Base-by-base conservation (phyloP, 2,329 filamentous ascomycete genomes). In the Aureobasidium sp. region DNA sequence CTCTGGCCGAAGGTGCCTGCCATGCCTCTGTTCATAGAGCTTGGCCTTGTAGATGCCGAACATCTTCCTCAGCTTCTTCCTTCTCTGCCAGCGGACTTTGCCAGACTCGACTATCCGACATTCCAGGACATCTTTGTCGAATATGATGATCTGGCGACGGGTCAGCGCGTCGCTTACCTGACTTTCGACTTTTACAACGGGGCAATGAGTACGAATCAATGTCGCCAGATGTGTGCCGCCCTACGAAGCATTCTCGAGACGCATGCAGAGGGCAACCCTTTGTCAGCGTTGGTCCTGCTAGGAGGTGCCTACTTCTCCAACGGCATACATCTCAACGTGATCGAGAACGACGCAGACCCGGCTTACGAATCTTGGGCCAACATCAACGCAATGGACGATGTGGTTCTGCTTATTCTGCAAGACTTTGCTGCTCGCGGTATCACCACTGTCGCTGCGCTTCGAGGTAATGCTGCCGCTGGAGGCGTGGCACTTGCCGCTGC, bases 121-220 rank as follows among this genome's bases (percentile, higher is more conserved):
- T 71, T 75, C 45, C 76, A 77, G 64, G 75, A 78, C 47, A 68
- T 77, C 20, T 76, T 72, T 71, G 67, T 77, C 14, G 74, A 77
- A 31, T 74, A 74, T 44, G 69, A 67, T 15, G 62, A 66, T 11
- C 70, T 72, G 37, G 67, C 68, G 9, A 65, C 68, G 12, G 61
- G 65, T 20, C 69, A 69, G 42, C 69, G 67, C 17, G 67, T 73
- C 7, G 76, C 76, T 0, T 77, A 76, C 59, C 64, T 78, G n/a
- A 73, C 75, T 66, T 78, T 76, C 61, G 70, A 77, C 58, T 76
- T 77, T 58, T 78, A 77, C 69, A 78, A 78, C 60, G 76, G 76
- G 34, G 76, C 76, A 56, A 77, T 78, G 75, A 72, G 74, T 25
- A 77, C 75, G 0, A 64, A 62, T 7, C 74, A 78, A 61, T 78